These are phyloP conservation scores for Thermoascus crustaceus DNA, from an alignment of 2,329 filamentous ascomycete genomes.

Conservation along the genomic window DNA sequence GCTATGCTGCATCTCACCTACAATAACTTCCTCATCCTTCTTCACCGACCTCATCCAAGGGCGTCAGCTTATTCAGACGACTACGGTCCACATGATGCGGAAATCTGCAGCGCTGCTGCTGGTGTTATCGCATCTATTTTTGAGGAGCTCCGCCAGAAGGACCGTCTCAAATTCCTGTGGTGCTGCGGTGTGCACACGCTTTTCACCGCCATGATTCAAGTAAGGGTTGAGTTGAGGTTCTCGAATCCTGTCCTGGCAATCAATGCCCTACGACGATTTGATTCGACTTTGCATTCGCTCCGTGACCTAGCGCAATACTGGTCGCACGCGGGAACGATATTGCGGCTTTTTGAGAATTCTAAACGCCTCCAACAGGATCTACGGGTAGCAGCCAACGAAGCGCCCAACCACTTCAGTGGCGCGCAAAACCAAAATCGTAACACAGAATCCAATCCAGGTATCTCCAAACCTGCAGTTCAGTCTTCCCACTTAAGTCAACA, in stretches of 20 bases:
- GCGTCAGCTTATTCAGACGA: slow-evolving; percentile 37
- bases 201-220: slow-evolving; percentile 41
- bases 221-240: slow-evolving; percentile 38
- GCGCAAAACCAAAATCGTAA: slow-evolving; percentile 7
- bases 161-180: slow-evolving; percentile 37
- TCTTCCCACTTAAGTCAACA: slow-evolving; percentile 14
- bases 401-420: slow-evolving; percentile 20
- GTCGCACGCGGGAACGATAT: slow-evolving; percentile 35
- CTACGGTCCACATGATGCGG: slow-evolving; percentile 38
- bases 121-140: slow-evolving; percentile 39
- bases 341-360: slow-evolving; percentile 37
- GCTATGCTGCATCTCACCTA: slow-evolving; percentile 39
- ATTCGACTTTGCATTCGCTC: slow-evolving; percentile 35
- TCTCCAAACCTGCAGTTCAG: slow-evolving; percentile 11
- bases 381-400: slow-evolving; percentile 27
- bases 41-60: slow-evolving; percentile 37
- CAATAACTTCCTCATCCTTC: slow-evolving; percentile 39
- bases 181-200: slow-evolving; percentile 37
- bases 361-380: slow-evolving; percentile 36
- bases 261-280: slow-evolving; percentile 37
- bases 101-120: slow-evolving; percentile 39
- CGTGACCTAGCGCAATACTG: slow-evolving; percentile 36
- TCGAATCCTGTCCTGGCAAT: slow-evolving; percentile 39
- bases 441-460: slow-evolving; percentile 10
- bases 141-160: slow-evolving; percentile 35